Conservation (phyloP, 495 filamentous ascomycete genomes). For the Annulohypoxylon maeteangense region DNA sequence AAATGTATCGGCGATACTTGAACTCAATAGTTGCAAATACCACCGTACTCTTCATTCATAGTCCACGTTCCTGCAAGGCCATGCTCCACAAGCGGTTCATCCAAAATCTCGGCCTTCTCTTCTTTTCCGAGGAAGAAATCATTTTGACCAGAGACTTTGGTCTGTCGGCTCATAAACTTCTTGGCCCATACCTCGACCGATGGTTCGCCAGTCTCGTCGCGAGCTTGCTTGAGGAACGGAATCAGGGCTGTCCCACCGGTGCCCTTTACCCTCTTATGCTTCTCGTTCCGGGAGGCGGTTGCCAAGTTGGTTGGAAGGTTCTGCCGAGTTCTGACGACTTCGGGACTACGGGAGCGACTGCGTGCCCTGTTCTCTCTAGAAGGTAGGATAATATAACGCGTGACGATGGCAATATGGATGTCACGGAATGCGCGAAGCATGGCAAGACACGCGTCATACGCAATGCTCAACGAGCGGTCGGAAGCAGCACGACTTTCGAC, state of each 20-base stretch:
- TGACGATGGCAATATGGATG: conserved; percentile 96
- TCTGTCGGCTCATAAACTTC: conserved; percentile 71
- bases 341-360: conserved; percentile 58
- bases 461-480: conserved; percentile 74
- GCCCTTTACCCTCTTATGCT: conserved; percentile 76
- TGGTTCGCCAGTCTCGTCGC: conserved; percentile 94
- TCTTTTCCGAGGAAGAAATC: conserved; percentile 73
- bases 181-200: conserved; percentile 86
- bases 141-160: conserved; percentile 54
- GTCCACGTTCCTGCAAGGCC: conserved; percentile 88
- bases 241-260: conserved; percentile 94
- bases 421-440: conserved; percentile 92
- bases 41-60: conserved; percentile 77
- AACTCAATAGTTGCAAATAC: conserved; percentile 62
- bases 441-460: conserved; percentile 90
- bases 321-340: conserved; percentile 56
- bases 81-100: conserved; percentile 73
- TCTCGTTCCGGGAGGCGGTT: conserved; percentile 62
- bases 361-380: conserved; percentile 61
- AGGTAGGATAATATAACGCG: conserved; percentile 90
- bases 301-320: conserved; percentile 83
- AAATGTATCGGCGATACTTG: background rate
- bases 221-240: conserved; percentile 92
- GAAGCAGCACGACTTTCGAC: conserved; percentile 69
- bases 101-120: conserved; percentile 40